Evolutionary conservation across 257 asterid genomes (phyloP).

Genomic region (Nyctanthes arbortristis): DNA sequence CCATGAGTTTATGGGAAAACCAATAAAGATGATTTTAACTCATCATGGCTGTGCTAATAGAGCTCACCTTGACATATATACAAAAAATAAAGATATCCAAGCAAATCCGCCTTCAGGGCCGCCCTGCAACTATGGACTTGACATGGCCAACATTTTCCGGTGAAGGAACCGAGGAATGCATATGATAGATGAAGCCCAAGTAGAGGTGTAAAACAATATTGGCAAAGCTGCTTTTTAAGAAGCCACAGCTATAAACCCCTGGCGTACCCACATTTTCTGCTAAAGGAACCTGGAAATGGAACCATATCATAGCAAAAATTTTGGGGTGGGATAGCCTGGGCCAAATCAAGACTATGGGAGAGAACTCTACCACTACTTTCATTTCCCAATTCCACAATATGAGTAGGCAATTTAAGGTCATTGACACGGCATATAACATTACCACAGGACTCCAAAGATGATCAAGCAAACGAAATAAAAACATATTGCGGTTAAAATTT

Average conservation of each 20-base stretch:
- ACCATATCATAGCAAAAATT: not conserved
- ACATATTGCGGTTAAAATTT: not conserved
- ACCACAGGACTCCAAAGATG: not conserved
- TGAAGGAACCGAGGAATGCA: too few relatives aligned
- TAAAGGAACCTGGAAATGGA: not conserved
- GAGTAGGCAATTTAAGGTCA: not conserved
- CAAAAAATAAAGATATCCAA: not conserved
- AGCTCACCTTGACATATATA: too few relatives aligned
- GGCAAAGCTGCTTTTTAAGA: not conserved
- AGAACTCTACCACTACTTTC: not conserved
- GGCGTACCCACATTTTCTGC: not conserved
- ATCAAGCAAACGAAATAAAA: not conserved
- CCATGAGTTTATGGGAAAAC: too few relatives aligned
- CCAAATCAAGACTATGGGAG: not conserved
- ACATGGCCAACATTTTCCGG: not conserved
- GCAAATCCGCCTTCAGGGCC: not conserved
- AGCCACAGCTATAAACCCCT: not conserved
- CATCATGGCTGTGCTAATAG: too few relatives aligned
- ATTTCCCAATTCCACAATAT: not conserved
- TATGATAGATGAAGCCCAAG: too few relatives aligned
- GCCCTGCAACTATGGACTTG: not conserved
- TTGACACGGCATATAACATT: not conserved
- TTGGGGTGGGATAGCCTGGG: not conserved
- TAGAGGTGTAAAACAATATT: not conserved
- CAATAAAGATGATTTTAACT: too few relatives aligned